phyloP scores from a whole-genome alignment of 352 stramenopile genomes.

The Pseudoperonospora humuli region DNA sequence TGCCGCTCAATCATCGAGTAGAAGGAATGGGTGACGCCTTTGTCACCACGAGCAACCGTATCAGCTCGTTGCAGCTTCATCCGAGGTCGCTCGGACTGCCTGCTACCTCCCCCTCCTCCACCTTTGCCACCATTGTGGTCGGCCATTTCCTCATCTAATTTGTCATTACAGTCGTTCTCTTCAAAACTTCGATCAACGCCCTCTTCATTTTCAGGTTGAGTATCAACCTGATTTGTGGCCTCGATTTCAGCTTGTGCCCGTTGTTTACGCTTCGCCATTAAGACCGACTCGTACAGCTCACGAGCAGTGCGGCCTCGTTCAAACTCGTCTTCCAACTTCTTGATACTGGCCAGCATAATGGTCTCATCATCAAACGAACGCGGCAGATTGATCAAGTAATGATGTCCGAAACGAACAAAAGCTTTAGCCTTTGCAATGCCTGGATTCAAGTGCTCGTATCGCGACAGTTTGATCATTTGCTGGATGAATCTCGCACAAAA shows the following conservation, averaged over 20 bases:
- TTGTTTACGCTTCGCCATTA: slow-evolving; percentile 46
- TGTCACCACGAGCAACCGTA: slow-evolving; percentile 36
- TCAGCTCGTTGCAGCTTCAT: slow-evolving; percentile 35
- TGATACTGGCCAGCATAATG: slow-evolving; percentile 58
- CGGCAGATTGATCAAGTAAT: slow-evolving; percentile 74
- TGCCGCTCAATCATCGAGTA: slow-evolving; percentile 51
- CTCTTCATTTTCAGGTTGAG: not conserved
- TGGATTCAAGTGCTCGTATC: slow-evolving; percentile 55
- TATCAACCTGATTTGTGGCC: not conserved
- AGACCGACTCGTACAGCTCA: slow-evolving; percentile 66
- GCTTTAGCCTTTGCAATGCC: slow-evolving; percentile 42
- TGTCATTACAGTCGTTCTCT: too few species aligned
- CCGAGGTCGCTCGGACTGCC: slow-evolving; percentile 4
- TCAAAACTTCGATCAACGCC: too few species aligned
- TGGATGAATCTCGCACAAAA: slow-evolving; percentile 69
- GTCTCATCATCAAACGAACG: slow-evolving; percentile 72
- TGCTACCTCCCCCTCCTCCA: not conserved
- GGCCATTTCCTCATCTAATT: not conserved
- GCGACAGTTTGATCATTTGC: slow-evolving; percentile 71
- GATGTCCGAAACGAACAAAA: slow-evolving; percentile 67
- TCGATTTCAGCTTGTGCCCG: slow-evolving; percentile 9
- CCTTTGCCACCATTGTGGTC: not conserved
- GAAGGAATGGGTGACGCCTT: slow-evolving; percentile 71
- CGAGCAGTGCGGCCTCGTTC: slow-evolving; percentile 60
- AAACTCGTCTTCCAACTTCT: slow-evolving; percentile 71